phyloP scores from a whole-genome alignment of 78 protist genomes.

The Trichosphaerium sp. region DNA sequence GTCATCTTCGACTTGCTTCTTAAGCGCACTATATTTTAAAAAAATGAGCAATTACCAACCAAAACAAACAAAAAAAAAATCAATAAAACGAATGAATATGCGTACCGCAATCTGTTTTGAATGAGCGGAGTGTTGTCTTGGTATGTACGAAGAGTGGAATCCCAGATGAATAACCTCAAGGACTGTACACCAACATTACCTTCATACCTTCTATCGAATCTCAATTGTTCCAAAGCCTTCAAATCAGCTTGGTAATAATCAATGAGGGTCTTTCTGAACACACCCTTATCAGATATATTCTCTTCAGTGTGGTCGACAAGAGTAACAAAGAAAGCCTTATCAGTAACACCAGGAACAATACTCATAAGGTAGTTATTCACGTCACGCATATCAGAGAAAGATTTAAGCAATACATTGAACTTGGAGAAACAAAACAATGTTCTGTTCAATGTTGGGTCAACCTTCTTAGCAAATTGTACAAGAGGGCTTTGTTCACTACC shows the following conservation, averaged over 20 bases:
- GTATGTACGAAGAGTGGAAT: conserved; percentile 30
- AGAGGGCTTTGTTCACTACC: not conserved
- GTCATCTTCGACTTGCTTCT: conserved; percentile 22
- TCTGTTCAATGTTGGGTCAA: conserved; percentile 43
- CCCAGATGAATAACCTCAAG: conserved; percentile 21
- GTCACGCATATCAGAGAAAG: conserved; percentile 16
- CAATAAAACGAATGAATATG: not conserved
- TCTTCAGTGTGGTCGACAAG: conserved; percentile 16
- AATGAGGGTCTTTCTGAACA: not conserved
- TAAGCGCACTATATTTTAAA: too few relatives aligned
- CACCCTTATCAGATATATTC: not conserved
- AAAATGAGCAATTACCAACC: too few relatives aligned
- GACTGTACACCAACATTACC: conserved; percentile 23
- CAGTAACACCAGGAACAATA: conserved; percentile 2
- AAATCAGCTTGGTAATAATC: conserved; percentile 6
- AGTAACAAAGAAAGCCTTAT: conserved; percentile 40
- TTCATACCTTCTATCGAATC: conserved; percentile 37
- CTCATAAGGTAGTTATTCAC: conserved; percentile 15
- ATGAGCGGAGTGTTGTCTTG: conserved; percentile 44
- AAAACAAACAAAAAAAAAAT: not conserved
- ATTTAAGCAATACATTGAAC: conserved; percentile 2
- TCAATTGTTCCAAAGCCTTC: conserved; percentile 26
- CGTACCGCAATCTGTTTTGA: conserved; percentile 15
- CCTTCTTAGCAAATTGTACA: conserved; percentile 27
- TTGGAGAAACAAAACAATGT: conserved; percentile 32